Percentiles rank a stretch among this genome's conserved stretches.
Evolutionary conservation across 495 filamentous ascomycete species (phyloP).

Genomic region (Penicillium chermesinum): DNA sequence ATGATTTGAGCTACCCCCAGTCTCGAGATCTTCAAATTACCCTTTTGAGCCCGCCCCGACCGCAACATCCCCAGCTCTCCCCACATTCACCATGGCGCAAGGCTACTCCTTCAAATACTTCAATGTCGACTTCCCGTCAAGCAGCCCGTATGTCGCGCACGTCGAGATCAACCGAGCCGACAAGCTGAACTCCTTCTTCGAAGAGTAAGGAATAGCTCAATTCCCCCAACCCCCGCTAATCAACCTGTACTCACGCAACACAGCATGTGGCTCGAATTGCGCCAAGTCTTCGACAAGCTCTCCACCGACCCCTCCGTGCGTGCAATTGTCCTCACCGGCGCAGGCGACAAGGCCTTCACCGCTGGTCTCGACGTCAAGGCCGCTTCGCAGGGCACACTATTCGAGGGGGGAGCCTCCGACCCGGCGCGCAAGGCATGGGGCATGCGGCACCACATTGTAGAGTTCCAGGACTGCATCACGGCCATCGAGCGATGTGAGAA

Average conservation of each 20-base stretch:
- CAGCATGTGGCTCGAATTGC: slow-evolving; percentile 86
- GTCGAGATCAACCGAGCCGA: slow-evolving; percentile 88
- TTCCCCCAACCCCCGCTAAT: neutral
- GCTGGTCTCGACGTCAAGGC: slow-evolving; percentile 74
- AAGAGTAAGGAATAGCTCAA: slow-evolving; percentile 44
- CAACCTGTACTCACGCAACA: neutral
- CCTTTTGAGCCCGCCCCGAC: neutral
- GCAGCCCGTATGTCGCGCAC: slow-evolving; percentile 69
- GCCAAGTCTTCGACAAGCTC: slow-evolving; percentile 64
- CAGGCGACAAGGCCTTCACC: slow-evolving; percentile 80
- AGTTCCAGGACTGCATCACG: slow-evolving; percentile 74
- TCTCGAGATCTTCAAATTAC: too few relatives aligned
- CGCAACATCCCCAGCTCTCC: neutral
- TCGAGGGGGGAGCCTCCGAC: slow-evolving; percentile 39
- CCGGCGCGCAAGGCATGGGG: slow-evolving; percentile 59
- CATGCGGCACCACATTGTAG: slow-evolving; percentile 61
- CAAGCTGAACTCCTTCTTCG: slow-evolving; percentile 88
- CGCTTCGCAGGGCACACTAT: slow-evolving; percentile 37
- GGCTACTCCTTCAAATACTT: slow-evolving; percentile 61
- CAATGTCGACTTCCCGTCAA: slow-evolving; percentile 63
- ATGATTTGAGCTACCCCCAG: too few relatives aligned
- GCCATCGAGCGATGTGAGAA: slow-evolving; percentile 85
- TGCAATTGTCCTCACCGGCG: slow-evolving; percentile 74
- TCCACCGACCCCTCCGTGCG: slow-evolving; percentile 69
- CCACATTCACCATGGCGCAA: slow-evolving; percentile 16